Percentiles rank a stretch among this genome's conserved stretches.
Evolutionary conservation across 345 rosid genomes (phyloP).

Genomic region (Acer negundo): DNA sequence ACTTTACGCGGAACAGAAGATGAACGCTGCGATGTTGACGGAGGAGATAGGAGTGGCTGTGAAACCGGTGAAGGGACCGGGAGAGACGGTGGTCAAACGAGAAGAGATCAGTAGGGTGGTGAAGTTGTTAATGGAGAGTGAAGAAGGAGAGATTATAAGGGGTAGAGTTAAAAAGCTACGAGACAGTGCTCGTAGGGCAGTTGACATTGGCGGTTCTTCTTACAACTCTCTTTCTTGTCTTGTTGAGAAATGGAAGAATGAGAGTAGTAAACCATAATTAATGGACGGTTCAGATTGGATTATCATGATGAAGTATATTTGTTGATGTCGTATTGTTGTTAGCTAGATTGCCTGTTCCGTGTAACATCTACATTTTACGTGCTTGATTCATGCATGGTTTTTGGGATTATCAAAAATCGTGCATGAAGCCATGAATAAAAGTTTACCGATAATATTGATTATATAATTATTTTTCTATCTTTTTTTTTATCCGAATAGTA

Average conservation of each 20-base stretch:
- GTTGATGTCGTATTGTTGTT: no score
- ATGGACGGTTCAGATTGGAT: background rate
- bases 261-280: background rate
- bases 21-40: slow-evolving; percentile 30
- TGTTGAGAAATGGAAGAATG: slow-evolving; percentile 18
- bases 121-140: slow-evolving; percentile 37
- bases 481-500: no score
- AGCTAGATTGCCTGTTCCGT: no score
- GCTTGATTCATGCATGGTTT: no score
- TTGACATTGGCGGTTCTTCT: slow-evolving; percentile 32
- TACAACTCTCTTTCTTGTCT: slow-evolving; percentile 15
- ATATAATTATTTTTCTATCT: no score
- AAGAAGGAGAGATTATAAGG: slow-evolving; percentile 33
- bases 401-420: no score
- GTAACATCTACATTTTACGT: no score
- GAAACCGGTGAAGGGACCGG: background rate
- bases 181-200: slow-evolving; percentile 30
- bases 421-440: no score
- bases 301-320: no score
- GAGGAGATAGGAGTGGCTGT: slow-evolving; percentile 43
- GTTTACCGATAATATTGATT: no score
- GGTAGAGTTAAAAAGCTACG: slow-evolving; percentile 27
- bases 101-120: slow-evolving; percentile 37
- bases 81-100: slow-evolving; percentile 29
- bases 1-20: no score